A percentile compares a stretch with the other conserved stretches of the same genome.
Evolutionary conservation across 2,329 filamentous ascomycete species (phyloP).

Genomic region (Sphaerulina musiva): DNA sequence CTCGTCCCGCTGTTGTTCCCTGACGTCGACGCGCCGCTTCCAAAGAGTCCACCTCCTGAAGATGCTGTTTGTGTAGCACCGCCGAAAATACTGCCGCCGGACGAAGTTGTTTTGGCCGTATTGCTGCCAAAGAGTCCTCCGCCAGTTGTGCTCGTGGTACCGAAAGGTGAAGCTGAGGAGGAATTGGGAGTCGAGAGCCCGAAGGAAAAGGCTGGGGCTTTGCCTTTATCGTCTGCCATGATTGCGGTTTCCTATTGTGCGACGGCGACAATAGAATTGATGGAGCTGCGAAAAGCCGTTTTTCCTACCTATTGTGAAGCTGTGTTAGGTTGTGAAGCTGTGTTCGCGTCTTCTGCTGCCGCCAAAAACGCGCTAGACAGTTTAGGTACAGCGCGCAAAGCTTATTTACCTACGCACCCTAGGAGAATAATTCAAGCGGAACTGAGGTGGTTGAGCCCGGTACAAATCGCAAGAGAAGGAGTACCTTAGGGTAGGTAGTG

Average conservation of each 20-base stretch:
- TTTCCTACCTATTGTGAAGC: slow-evolving; percentile 2
- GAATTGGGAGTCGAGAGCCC: not conserved
- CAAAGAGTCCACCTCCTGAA: slow-evolving; percentile 8
- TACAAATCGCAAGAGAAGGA: too few relatives aligned
- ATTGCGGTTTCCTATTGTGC: slow-evolving; percentile 7
- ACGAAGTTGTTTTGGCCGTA: slow-evolving; percentile 7
- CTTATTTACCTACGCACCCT: too few relatives aligned
- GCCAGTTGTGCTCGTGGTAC: not conserved
- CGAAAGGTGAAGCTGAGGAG: slow-evolving; percentile 4
- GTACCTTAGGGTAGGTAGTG: too few relatives aligned
- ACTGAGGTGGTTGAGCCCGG: too few relatives aligned
- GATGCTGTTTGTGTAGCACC: slow-evolving; percentile 5
- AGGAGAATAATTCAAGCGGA: too few relatives aligned
- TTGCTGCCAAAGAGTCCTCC: slow-evolving; percentile 8
- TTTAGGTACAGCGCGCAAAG: too few relatives aligned
- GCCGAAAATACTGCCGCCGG: slow-evolving; percentile 1
- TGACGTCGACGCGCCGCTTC: slow-evolving; percentile 3
- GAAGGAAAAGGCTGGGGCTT: slow-evolving; percentile 16
- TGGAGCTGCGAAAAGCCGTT: slow-evolving; percentile 1
- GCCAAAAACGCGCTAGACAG: not conserved
- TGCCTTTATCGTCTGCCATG: slow-evolving; percentile 21
- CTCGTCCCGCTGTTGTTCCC: slow-evolving; percentile 7
- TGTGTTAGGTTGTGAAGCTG: not conserved
- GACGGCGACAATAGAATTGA: slow-evolving; percentile 1
- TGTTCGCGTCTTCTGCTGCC: not conserved